phyloP scores from a whole-genome alignment of 441 rosid genomes.

The Gossypium aridum region DNA sequence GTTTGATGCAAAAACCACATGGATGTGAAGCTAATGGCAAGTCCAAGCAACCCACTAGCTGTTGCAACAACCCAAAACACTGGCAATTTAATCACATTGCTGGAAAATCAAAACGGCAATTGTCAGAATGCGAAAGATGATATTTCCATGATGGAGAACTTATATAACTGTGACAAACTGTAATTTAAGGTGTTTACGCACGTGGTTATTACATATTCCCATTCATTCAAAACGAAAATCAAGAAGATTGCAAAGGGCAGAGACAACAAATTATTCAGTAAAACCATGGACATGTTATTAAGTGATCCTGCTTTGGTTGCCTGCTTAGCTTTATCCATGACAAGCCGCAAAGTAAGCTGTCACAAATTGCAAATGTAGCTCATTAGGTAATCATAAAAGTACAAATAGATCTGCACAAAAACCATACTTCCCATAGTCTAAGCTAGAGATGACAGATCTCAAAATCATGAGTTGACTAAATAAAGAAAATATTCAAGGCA shows the following conservation, averaged over 20 bases:
- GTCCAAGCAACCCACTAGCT: slow-evolving; percentile 81
- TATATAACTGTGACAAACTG: not conserved
- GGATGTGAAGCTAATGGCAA: slow-evolving; percentile 90
- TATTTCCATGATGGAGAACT: not conserved
- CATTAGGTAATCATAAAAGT: slow-evolving; percentile 5
- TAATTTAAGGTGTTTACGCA: slow-evolving; percentile 27
- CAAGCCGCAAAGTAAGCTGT: slow-evolving; percentile 74
- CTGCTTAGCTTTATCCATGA: slow-evolving; percentile 90
- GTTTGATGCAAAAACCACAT: slow-evolving; percentile 96
- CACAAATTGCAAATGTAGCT: slow-evolving; percentile 14
- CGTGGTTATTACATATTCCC: slow-evolving; percentile 62
- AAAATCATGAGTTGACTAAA: not conserved
- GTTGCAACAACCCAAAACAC: slow-evolving; percentile 88
- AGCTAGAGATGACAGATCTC: slow-evolving; percentile 8
- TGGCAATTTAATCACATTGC: slow-evolving; percentile 56
- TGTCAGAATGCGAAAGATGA: not conserved
- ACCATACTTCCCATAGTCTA: not conserved
- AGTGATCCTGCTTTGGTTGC: slow-evolving; percentile 63
- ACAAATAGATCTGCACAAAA: slow-evolving; percentile 7
- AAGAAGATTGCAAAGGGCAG: slow-evolving; percentile 65
- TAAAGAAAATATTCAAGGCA: slow-evolving; percentile 2
- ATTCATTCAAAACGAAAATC: slow-evolving; percentile 63
- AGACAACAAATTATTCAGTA: slow-evolving; percentile 79
- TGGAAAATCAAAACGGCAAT: slow-evolving; percentile 25
- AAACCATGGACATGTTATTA: slow-evolving; percentile 86